Conservation (phyloP, 1,139 yeast species). For the Saccharomycopsis crataegensis region DNA sequence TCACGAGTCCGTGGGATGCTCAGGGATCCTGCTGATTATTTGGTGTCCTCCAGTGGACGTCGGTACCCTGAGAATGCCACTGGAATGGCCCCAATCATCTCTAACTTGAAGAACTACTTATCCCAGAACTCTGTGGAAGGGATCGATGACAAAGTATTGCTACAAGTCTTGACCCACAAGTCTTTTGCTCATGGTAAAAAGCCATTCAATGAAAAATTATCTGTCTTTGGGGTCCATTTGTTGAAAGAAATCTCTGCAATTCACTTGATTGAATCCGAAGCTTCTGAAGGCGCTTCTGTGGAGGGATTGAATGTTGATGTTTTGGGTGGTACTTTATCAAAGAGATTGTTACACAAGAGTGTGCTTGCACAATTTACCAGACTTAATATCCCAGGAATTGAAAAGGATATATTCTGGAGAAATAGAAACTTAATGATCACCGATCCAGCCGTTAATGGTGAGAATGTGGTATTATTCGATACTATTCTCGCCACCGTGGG, state of each 20-base stretch:
- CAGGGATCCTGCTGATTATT: constrained; percentile 64
- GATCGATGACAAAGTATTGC: constrained; percentile 35
- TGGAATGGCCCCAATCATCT: constrained; percentile 33
- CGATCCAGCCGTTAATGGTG: constrained; percentile 47
- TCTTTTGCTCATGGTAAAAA: constrained; percentile 86
- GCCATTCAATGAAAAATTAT: constrained; percentile 82
- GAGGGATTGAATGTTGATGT: constrained; percentile 56
- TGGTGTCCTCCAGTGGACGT: constrained; percentile 48
- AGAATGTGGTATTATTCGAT: constrained; percentile 54
- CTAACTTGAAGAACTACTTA: constrained; percentile 26
- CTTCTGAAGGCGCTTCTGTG: constrained; percentile 29
- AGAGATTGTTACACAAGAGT: constrained; percentile 42
- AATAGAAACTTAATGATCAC: constrained; percentile 46
- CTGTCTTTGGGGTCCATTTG: constrained; percentile 70
- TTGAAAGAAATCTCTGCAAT: constrained; percentile 54
- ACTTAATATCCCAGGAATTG: constrained; percentile 31
- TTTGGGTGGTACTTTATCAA: constrained; percentile 50
- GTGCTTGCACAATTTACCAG: constrained; percentile 49
- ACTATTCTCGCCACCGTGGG: constrained; percentile 74
- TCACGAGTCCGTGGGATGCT: constrained; percentile 64
- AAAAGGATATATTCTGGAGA: constrained; percentile 60
- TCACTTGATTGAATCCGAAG: constrained; percentile 28
- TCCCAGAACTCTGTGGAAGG: constrained; percentile 43
- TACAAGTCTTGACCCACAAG: constrained; percentile 85
- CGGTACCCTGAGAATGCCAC: constrained; percentile 48